A percentile compares a stretch with the other conserved stretches of the same genome.
Evolutionary conservation across 306 rosid species (phyloP).

Genomic region (Acmispon strigosus): DNA sequence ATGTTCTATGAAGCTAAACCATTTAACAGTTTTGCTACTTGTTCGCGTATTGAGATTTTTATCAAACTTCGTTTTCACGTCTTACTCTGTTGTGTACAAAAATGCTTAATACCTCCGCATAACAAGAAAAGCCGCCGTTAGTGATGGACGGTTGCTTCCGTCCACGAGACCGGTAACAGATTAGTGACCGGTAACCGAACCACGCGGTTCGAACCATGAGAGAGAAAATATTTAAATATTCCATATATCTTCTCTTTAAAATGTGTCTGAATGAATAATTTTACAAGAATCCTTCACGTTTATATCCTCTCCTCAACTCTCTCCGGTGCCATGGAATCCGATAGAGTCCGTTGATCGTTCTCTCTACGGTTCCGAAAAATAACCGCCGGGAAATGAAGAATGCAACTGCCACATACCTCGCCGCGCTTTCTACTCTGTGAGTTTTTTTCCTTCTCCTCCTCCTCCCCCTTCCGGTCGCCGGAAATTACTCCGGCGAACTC

Average conservation of each 20-base stretch:
- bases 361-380: constrained; percentile 15
- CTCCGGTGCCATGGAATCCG: constrained; percentile 27
- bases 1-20: too few relatives aligned
- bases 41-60: too few relatives aligned
- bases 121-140: constrained; percentile 20
- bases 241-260: constrained; percentile 31
- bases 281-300: constrained; percentile 30
- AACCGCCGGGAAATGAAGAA: constrained; percentile 18
- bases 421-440: constrained; percentile 6
- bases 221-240: constrained; percentile 60
- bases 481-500: constrained; percentile 30
- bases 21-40: too few relatives aligned
- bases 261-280: constrained; percentile 25
- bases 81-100: neutral
- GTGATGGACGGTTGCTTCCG: constrained; percentile 32
- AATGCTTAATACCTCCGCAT: neutral
- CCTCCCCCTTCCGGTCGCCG: constrained; percentile 1
- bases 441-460: neutral
- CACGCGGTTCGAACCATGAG: constrained; percentile 37
- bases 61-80: too few relatives aligned
- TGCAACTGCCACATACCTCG: constrained; percentile 18
- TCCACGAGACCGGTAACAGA: neutral
- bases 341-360: constrained; percentile 13
- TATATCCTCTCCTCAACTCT: constrained; percentile 26
- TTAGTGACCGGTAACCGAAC: constrained; percentile 52